Conservation (phyloP, 208 protist genomes). For the Trypanosoma melophagium region DNA sequence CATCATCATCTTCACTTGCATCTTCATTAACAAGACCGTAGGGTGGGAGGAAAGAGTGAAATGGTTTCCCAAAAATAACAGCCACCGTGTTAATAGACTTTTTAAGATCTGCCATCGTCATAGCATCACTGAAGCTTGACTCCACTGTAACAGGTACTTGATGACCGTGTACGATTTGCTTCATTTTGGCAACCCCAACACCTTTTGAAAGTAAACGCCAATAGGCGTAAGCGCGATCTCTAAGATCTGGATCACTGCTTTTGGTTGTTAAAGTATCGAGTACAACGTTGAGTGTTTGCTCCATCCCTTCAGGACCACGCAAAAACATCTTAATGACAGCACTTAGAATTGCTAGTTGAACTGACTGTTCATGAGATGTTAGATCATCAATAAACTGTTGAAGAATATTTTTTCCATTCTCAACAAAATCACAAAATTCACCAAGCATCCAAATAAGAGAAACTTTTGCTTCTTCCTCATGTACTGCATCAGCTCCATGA, state of each 20-base stretch:
- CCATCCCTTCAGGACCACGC: conserved; percentile 75
- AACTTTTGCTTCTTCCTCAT: conserved; percentile 97
- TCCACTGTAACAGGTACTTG: conserved; percentile 93
- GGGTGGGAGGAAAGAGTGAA: conserved; percentile 91
- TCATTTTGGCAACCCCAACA: conserved; percentile 94
- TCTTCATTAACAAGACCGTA: conserved; percentile 70
- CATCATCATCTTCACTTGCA: conserved; percentile 61
- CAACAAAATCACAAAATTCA: conserved; percentile 96
- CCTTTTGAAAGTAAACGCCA: conserved; percentile 98
- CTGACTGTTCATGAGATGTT: conserved; percentile 70
- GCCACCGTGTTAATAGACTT: conserved; percentile 92
- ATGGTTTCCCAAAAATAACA: conserved; percentile 96
- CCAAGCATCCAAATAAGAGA: conserved; percentile 99
- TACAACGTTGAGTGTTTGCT: conserved; percentile 62
- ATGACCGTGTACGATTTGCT: conserved; percentile 85
- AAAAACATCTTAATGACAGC: conserved; percentile 99
- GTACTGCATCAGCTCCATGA: conserved; percentile 82
- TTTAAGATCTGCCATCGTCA: conserved; percentile 89
- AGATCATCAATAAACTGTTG: conserved; percentile 96
- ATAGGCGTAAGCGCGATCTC: conserved; percentile 99
- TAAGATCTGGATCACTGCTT: conserved; percentile 96
- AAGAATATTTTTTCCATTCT: conserved; percentile 95
- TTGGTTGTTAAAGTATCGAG: conserved; percentile 75
- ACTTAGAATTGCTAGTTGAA: conserved; percentile 93
- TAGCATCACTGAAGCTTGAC: conserved; percentile 89